These are phyloP conservation scores for Dryas integrifolia DNA, from an alignment of 331 rosid species.

Conservation along the genomic window DNA sequence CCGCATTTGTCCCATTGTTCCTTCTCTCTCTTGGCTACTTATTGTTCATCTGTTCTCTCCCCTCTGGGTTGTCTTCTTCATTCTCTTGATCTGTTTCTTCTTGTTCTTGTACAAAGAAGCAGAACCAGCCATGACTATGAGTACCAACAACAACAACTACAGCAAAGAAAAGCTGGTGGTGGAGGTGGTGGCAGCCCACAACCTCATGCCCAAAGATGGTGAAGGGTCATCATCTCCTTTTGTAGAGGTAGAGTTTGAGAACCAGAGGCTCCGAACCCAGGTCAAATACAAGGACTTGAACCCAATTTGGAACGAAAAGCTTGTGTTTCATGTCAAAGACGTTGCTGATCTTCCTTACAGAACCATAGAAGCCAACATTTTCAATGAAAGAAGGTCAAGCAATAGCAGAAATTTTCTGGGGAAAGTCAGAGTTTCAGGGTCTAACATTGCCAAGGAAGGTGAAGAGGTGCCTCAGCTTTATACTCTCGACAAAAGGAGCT, in stretches of 20 bases:
- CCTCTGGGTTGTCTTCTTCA: neutral
- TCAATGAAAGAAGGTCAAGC: conserved; percentile 53
- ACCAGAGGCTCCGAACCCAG: conserved; percentile 46
- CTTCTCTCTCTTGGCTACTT: neutral
- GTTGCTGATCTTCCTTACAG: conserved; percentile 52
- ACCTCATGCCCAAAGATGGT: conserved; percentile 60
- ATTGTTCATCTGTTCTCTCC: neutral
- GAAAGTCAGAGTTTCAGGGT: conserved; percentile 52
- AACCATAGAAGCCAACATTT: conserved; percentile 48
- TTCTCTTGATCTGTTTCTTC: neutral
- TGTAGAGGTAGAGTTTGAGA: conserved; percentile 53
- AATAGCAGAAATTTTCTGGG: conserved; percentile 54
- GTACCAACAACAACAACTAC: conserved; percentile 6
- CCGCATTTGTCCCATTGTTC: conserved; percentile 4
- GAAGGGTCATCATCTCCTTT: conserved; percentile 61
- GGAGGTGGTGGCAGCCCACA: conserved; percentile 53
- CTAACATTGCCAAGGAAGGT: conserved; percentile 45
- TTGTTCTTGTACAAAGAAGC: neutral
- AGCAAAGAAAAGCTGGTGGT: conserved; percentile 47
- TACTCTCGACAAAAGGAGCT: conserved; percentile 53
- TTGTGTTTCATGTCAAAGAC: conserved; percentile 42
- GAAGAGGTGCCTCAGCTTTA: conserved; percentile 39
- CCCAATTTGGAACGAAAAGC: conserved; percentile 63
- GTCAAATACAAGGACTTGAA: conserved; percentile 55
- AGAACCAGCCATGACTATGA: conserved; percentile 21